Percentiles rank a stretch among this genome's conserved stretches.
Evolutionary conservation across 2,329 filamentous ascomycete species (phyloP).

Genomic region (Trichophyton verrucosum): DNA sequence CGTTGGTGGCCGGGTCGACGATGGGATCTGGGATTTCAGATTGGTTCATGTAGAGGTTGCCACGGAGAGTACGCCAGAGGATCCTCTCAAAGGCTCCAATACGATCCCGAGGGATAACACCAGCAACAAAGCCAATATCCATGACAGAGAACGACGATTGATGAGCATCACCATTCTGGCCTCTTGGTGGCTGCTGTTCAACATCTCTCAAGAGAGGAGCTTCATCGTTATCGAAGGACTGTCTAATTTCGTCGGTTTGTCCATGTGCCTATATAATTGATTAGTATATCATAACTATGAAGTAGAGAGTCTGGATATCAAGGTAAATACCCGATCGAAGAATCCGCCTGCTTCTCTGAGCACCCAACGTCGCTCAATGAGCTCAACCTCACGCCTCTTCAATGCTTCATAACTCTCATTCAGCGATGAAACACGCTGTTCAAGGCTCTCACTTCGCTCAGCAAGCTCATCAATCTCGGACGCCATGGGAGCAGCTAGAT

Average conservation of each 20-base stretch:
- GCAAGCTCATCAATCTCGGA: slow-evolving; percentile 93
- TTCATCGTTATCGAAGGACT: slow-evolving; percentile 76
- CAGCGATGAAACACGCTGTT: slow-evolving; percentile 78
- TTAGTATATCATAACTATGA: background rate
- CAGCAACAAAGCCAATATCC: slow-evolving; percentile 97
- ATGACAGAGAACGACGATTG: slow-evolving; percentile 87
- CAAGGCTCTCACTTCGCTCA: slow-evolving; percentile 81
- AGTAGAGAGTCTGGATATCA: background rate
- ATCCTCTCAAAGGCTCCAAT: slow-evolving; percentile 95
- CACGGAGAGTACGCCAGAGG: slow-evolving; percentile 89
- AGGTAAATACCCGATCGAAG: slow-evolving; percentile 57
- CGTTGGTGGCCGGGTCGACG: slow-evolving; percentile 82
- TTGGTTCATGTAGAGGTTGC: slow-evolving; percentile 99
- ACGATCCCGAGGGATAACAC: slow-evolving; percentile 84
- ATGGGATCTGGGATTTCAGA: slow-evolving; percentile 92
- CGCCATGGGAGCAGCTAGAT: slow-evolving; percentile 74
- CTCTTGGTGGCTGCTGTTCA: slow-evolving; percentile 57
- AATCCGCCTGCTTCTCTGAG: slow-evolving; percentile 91
- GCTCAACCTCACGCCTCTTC: slow-evolving; percentile 92
- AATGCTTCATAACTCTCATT: slow-evolving; percentile 98
- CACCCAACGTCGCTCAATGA: slow-evolving; percentile 98
- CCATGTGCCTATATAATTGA: slow-evolving; percentile 55
- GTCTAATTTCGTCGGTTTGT: slow-evolving; percentile 90
- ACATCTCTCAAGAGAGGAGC: slow-evolving; percentile 87
- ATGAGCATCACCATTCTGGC: slow-evolving; percentile 49